These are phyloP conservation scores for Diaporthe destruens DNA, from an alignment of 2,329 filamentous ascomycete genomes.

Conservation along the genomic window DNA sequence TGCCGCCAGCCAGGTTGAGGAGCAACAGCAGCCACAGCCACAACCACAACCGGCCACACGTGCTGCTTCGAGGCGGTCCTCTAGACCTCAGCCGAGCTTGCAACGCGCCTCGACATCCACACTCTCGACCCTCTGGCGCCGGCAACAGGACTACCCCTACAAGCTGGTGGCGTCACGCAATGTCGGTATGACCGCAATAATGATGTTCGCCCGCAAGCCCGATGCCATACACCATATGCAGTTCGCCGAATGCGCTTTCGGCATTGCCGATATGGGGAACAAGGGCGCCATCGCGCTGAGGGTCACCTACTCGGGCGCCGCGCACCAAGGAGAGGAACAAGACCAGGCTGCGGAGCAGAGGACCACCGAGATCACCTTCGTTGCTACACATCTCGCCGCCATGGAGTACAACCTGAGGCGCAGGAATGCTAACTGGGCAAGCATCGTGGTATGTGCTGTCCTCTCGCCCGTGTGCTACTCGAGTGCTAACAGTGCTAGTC, in stretches of 20 bases:
- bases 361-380: conserved; percentile 81
- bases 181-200: conserved; percentile 89
- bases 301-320: conserved; percentile 65
- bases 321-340: conserved; percentile 52
- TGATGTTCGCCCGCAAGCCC: conserved; percentile 82
- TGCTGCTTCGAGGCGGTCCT: not conserved
- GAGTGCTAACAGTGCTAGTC: conserved; percentile 34
- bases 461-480: not conserved
- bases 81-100: conserved; percentile 16
- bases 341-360: conserved; percentile 46
- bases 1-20: conserved; percentile 64
- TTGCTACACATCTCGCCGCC: conserved; percentile 88
- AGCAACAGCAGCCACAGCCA: conserved; percentile 15
- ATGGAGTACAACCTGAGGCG: conserved; percentile 83
- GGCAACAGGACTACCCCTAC: conserved; percentile 63
- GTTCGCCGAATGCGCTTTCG: conserved; percentile 86
- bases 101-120: conserved; percentile 41
- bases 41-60: conserved; percentile 2
- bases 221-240: conserved; percentile 74
- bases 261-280: conserved; percentile 90
- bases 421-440: conserved; percentile 90
- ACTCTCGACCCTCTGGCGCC: conserved; percentile 41
- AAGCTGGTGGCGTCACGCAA: conserved; percentile 78
- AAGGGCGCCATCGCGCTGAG: conserved; percentile 91
- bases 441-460: conserved; percentile 70